Conservation (phyloP, 179 eudicot genomes). For the Amaranthus tricolor region DNA sequence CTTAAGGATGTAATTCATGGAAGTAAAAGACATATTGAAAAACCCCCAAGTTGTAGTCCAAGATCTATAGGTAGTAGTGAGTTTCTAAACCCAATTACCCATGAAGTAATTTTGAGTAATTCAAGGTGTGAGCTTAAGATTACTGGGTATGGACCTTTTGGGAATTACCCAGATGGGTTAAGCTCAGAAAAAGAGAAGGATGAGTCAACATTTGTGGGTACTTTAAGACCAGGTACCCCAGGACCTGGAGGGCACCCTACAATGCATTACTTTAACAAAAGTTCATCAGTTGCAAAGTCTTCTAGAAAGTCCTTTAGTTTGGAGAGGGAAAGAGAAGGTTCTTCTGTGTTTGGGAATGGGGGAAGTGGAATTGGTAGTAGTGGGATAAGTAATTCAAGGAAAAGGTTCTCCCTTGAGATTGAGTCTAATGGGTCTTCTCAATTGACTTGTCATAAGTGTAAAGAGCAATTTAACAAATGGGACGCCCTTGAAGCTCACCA, state of each 20-base stretch:
- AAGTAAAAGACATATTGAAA: slow-evolving; percentile 82
- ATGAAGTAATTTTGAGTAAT: slow-evolving; percentile 78
- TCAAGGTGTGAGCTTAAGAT: slow-evolving; percentile 87
- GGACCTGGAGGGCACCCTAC: slow-evolving; percentile 82
- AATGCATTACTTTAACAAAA: slow-evolving; percentile 59
- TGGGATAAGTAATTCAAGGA: slow-evolving; percentile 38
- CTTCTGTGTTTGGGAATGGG: slow-evolving; percentile 22
- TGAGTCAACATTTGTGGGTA: slow-evolving; percentile 65
- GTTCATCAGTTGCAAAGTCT: slow-evolving; percentile 24
- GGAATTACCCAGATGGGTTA: slow-evolving; percentile 40
- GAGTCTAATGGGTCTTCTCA: slow-evolving; percentile 40
- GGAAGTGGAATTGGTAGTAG: slow-evolving; percentile 19
- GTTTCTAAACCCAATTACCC: slow-evolving; percentile 87
- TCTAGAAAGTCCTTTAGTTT: slow-evolving; percentile 42
- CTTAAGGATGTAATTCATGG: slow-evolving; percentile 93
- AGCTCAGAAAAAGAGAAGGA: slow-evolving; percentile 25
- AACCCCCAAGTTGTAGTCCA: slow-evolving; percentile 82
- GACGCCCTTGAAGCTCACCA: slow-evolving; percentile 90
- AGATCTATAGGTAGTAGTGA: slow-evolving; percentile 96
- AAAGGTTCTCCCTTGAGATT: slow-evolving; percentile 42
- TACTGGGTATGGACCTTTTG: slow-evolving; percentile 45
- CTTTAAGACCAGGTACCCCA: slow-evolving; percentile 87
- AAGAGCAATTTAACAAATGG: slow-evolving; percentile 81
- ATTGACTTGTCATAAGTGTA: slow-evolving; percentile 84
- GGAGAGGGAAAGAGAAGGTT: slow-evolving; percentile 38